phyloP scores from a whole-genome alignment of 768 basidiomycete species.

The Mycena sanguinolenta region DNA sequence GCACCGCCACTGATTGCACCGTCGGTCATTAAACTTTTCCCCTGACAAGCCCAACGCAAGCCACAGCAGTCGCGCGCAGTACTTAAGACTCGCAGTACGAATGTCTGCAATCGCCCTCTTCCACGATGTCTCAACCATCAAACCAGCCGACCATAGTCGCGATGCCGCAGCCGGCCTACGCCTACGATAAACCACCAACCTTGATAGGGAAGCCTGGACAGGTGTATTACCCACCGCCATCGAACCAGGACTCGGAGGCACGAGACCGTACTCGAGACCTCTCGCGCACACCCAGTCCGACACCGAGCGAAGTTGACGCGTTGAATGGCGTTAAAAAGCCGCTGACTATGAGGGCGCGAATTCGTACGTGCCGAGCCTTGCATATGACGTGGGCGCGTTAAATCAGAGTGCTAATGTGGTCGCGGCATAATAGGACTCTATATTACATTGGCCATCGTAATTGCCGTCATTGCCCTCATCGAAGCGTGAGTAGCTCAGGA shows the following conservation, averaged over 20 bases:
- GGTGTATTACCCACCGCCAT: neutral
- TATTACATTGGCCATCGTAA: conserved; percentile 40
- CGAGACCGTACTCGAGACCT: neutral
- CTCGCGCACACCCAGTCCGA: conserved; percentile 39
- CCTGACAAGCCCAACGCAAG: too few species aligned
- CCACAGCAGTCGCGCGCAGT: too few species aligned
- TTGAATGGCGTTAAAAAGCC: conserved; percentile 13
- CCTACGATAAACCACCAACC: neutral
- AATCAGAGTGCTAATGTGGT: neutral
- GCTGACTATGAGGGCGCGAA: neutral
- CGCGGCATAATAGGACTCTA: neutral
- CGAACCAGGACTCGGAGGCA: neutral
- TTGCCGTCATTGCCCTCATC: conserved; percentile 48
- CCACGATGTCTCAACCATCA: too few species aligned
- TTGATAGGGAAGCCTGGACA: neutral
- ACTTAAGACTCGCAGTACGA: too few species aligned
- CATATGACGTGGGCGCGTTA: neutral
- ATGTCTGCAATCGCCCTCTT: too few species aligned
- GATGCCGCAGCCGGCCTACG: neutral
- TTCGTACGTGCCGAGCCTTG: conserved; percentile 1
- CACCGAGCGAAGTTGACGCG: conserved; percentile 37
- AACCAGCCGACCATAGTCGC: neutral
- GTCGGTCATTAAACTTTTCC: too few species aligned
- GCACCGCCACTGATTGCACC: neutral
- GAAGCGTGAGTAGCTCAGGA: conserved; percentile 28